Evolutionary conservation across 2,329 filamentous ascomycete genomes (phyloP).

Genomic region (Aureobasidium sp.): DNA sequence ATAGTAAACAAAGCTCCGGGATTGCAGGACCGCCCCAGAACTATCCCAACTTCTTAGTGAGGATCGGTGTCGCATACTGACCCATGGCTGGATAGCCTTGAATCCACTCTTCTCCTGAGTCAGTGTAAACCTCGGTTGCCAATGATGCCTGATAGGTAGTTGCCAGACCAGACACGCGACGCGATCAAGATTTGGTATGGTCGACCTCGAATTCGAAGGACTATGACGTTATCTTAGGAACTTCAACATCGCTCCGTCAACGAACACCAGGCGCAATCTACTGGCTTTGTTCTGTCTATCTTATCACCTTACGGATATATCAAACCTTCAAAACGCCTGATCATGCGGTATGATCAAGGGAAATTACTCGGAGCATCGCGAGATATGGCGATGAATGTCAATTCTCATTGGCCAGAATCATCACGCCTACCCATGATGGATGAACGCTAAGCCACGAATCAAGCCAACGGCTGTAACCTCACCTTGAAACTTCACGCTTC

Average conservation of each 20-base stretch:
- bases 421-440: conserved; percentile 1
- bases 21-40: not conserved
- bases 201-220: not conserved
- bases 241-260: not conserved
- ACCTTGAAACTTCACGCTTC: conserved; percentile 18
- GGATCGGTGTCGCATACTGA: not conserved
- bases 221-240: conserved; percentile 2
- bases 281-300: not conserved
- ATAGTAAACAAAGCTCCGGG: conserved; percentile 1
- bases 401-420: not conserved
- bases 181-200: conserved; percentile 8
- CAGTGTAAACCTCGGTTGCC: not conserved
- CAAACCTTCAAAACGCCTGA: not conserved
- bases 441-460: conserved; percentile 2
- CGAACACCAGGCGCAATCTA: not conserved
- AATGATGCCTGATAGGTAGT: not conserved
- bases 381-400: conserved; percentile 1
- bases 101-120: conserved; percentile 8
- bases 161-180: not conserved
- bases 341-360: conserved; percentile 1
- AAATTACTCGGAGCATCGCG: conserved; percentile 9
- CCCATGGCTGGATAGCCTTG: conserved; percentile 13
- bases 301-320: not conserved
- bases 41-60: not conserved
- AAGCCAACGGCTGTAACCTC: conserved; percentile 14